A percentile compares a stretch with the other conserved stretches of the same genome.
These are phyloP conservation scores for Pleurotus platypus DNA, from an alignment of 768 basidiomycete genomes.

Conservation along the genomic window DNA sequence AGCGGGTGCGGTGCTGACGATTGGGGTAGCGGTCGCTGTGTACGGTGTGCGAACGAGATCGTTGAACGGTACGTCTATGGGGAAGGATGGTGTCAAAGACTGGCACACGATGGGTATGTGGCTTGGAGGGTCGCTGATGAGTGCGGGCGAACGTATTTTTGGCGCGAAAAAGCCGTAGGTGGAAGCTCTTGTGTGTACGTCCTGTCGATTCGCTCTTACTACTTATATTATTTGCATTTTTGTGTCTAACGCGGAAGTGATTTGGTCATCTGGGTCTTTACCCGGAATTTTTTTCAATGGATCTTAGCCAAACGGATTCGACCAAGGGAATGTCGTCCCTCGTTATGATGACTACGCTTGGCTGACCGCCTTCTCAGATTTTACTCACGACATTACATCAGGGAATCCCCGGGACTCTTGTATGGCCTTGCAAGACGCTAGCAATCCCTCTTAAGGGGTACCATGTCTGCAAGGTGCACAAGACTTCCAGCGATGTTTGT, in stretches of 20 bases:
- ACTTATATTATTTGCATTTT: too few relatives aligned
- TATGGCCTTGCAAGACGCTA: background rate
- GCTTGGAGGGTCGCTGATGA: slow-evolving; percentile 21
- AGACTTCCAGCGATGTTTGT: background rate
- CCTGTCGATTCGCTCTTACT: too few relatives aligned
- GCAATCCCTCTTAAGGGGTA: background rate
- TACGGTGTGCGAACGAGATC: slow-evolving; percentile 34
- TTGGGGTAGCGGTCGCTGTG: slow-evolving; percentile 68
- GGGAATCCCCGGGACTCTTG: background rate
- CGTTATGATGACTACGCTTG: too few relatives aligned
- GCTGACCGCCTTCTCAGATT: too few relatives aligned
- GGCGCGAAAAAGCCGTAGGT: background rate
- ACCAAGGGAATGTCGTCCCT: too few relatives aligned
- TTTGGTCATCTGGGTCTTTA: too few relatives aligned
- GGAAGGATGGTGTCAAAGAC: slow-evolving; percentile 14
- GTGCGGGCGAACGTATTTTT: slow-evolving; percentile 12
- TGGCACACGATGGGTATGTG: slow-evolving; percentile 25
- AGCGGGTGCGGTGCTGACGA: slow-evolving; percentile 62
- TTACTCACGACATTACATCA: background rate
- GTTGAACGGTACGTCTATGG: slow-evolving; percentile 18
- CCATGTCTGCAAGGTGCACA: background rate
- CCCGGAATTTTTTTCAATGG: too few relatives aligned
- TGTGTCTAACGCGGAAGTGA: too few relatives aligned
- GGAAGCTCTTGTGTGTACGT: too few relatives aligned
- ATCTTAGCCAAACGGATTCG: too few relatives aligned